Base-by-base conservation (phyloP, 2,329 filamentous ascomycete genomes). In the Botryosphaeria dothidea region DNA sequence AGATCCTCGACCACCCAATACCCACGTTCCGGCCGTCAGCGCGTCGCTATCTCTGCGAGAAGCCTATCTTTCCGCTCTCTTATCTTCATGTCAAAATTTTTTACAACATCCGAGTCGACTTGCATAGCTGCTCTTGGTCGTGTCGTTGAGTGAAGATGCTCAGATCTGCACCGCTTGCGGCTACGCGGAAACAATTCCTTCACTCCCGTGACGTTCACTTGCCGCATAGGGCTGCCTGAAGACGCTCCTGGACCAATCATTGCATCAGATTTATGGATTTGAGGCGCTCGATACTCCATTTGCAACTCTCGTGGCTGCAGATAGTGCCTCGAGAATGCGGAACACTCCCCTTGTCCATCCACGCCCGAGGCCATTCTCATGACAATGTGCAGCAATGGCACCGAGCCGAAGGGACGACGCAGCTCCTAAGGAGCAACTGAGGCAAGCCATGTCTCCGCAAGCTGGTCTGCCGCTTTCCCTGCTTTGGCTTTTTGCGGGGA, bases 121-220 rank as follows among this genome's bases (percentile, higher is more conserved):
- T 8, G 13, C 25, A n/a, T 11, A n/a, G 21, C n/a, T 3, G 4
- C 25, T 45, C 54, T 27, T 34, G 34, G 15, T 13, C 19, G 34
- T 25, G 19, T 19, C 8, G 17, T 9, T 19, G 19, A n/a, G 25
- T 23, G 36, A 29, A n/a, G 21, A 29, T 21, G 38, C 9, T 21
- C 7, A 15, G 54, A 45, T 58, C 38, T 58, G 54, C 54, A 36
- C 36, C 38, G 29, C 54, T 41, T 58, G 23, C 54, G 54, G 54
- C 54, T 27, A 31, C 27, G 54, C 54, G 54, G 54, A 58, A 58
- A 21, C 23, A 58, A 45, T 58, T 58, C 54, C 54, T 19, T 21
- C 9, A 45, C 34, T 21, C 5, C 25, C 17, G 38, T 8, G 23
- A 21, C 19, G 23, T n/a, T 5, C 15, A 21, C 4, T 7, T 58